phyloP scores from a whole-genome alignment of 2,329 filamentous ascomycete genomes.

The Stachybotrys echinatus region DNA sequence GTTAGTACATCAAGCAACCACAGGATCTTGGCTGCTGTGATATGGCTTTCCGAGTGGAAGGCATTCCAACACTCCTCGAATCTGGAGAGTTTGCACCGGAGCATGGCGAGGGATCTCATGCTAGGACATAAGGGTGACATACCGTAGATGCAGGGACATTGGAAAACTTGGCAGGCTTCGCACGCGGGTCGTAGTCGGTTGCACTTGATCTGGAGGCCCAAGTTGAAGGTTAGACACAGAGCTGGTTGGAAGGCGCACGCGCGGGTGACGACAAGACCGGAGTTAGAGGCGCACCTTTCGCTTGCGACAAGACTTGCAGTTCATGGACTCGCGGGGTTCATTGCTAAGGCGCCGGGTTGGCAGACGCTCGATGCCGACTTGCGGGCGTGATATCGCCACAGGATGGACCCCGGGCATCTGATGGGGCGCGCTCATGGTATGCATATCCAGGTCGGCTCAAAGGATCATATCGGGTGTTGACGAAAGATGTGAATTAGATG shows the following conservation, averaged over 20 bases:
- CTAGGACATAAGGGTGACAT: no score
- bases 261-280: no score
- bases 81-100: no score
- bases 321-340: constrained; percentile 86
- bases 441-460: constrained; percentile 20
- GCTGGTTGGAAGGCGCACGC: constrained; percentile 2
- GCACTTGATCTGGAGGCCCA: constrained; percentile 71
- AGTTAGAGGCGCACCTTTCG: constrained; percentile 61
- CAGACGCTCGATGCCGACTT: constrained; percentile 76
- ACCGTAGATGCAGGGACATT: constrained; percentile 82
- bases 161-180: constrained; percentile 85
- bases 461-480: constrained; percentile 28
- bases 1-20: background rate
- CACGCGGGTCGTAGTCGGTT: constrained; percentile 79
- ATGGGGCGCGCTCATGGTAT: constrained; percentile 33
- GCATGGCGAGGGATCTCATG: no score
- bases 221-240: background rate
- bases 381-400: constrained; percentile 62
- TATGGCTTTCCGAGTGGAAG: no score
- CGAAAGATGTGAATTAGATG: no score
- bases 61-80: no score
- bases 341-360: constrained; percentile 65
- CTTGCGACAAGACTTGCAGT: constrained; percentile 91
- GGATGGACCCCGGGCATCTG: constrained; percentile 39
- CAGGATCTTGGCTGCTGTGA: no score